Conservation (phyloP, 148 eudicot genomes). For the Salicornia ramosissima region DNA sequence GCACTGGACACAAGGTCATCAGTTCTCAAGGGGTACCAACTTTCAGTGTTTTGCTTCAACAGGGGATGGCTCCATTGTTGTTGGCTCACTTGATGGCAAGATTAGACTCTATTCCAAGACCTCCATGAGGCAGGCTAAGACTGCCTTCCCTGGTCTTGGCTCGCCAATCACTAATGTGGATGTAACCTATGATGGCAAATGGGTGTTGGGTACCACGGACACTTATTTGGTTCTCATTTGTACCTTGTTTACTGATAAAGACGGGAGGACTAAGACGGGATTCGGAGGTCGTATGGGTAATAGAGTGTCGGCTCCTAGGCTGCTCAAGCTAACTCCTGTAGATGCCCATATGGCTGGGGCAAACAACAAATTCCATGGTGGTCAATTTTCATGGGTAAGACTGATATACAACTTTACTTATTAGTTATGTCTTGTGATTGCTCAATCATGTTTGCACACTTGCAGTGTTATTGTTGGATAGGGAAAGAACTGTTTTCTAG, state of each 20-base stretch:
- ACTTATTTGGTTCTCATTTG: slow-evolving; percentile 82
- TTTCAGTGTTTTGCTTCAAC: slow-evolving; percentile 94
- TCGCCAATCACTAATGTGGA: slow-evolving; percentile 90
- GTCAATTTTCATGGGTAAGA: slow-evolving; percentile 96
- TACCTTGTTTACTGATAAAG: slow-evolving; percentile 84
- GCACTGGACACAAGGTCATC: slow-evolving; percentile 93
- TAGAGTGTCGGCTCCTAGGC: slow-evolving; percentile 80
- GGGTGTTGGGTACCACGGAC: slow-evolving; percentile 93
- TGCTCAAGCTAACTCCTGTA: slow-evolving; percentile 81
- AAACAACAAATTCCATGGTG: slow-evolving; percentile 64
- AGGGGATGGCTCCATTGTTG: slow-evolving; percentile 96
- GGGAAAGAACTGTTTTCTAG: background rate
- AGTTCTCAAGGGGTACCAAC: slow-evolving; percentile 83
- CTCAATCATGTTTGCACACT: background rate
- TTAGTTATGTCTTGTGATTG: background rate
- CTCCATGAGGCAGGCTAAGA: slow-evolving; percentile 95
- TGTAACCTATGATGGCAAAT: slow-evolving; percentile 98
- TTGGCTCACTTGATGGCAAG: slow-evolving; percentile 97
- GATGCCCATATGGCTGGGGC: slow-evolving; percentile 88
- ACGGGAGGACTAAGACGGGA: slow-evolving; percentile 87
- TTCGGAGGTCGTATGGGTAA: slow-evolving; percentile 87
- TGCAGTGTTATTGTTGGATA: background rate
- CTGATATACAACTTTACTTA: background rate
- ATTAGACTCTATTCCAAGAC: slow-evolving; percentile 79
- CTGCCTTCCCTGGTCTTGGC: slow-evolving; percentile 94